Base-by-base conservation (phyloP, 73 alveolate species). In the Loxodes magnus region DNA sequence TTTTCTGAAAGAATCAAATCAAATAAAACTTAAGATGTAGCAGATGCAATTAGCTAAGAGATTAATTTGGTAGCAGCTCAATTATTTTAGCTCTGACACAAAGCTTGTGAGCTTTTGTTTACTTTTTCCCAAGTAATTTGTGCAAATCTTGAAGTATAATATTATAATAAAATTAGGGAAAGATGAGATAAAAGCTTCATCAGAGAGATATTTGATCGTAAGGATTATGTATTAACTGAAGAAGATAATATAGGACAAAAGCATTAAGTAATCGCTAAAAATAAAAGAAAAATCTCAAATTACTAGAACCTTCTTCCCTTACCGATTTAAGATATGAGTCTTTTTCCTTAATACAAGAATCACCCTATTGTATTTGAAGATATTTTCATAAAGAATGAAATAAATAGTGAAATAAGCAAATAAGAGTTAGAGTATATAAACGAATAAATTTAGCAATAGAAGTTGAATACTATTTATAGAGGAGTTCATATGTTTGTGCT, bases 401-500 rank as follows among this genome's bases (percentile, higher is more conserved):
- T 51, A 35, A 71, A 72, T 21, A 74, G 54, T 12, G 64, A 69
- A 28, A 74, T 50, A 49, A n/a, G n/a, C n/a, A n/a, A n/a, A n/a
- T n/a, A n/a, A n/a, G n/a, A n/a, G n/a, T n/a, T n/a, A n/a, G n/a
- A n/a, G n/a, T n/a, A n/a, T n/a, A n/a, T n/a, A n/a, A n/a, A n/a
- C n/a, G n/a, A n/a, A n/a, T n/a, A n/a, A n/a, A n/a, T n/a, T n/a
- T n/a, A n/a, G n/a, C n/a, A n/a, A n/a, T n/a, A n/a, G n/a, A n/a
- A n/a, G n/a, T n/a, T n/a, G 65, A 55, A 69, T 35, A n/a, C n/a
- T n/a, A 35, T 71, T 4, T 66, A 74, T 55, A 51, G 60, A 12
- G 67, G 70, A 9, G 67, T 76, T 20, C 99, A 96, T 61, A 59
- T 96, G 34, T 71, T 96, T 41, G 96, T 96, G 19, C 71, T 96